These are phyloP conservation scores for Didymella lethalis DNA, from an alignment of 2,329 filamentous ascomycete species.

Conservation along the genomic window DNA sequence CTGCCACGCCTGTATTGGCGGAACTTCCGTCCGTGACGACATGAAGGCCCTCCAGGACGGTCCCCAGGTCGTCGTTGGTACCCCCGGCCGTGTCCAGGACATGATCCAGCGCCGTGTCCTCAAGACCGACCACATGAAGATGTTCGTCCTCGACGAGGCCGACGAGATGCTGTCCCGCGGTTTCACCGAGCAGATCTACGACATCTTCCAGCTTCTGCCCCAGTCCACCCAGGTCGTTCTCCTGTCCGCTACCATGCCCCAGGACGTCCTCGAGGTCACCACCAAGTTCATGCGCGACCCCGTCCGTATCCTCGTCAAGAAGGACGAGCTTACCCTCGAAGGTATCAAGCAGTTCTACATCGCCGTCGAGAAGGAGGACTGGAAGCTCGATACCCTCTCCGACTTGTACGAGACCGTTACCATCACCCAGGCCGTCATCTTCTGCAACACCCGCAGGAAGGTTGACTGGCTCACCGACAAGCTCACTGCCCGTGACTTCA, in stretches of 20 bases:
- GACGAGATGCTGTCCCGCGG: conserved; percentile 99
- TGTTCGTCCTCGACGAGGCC: conserved; percentile 99
- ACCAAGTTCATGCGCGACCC: conserved; percentile 99
- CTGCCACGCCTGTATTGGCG: conserved; percentile 99
- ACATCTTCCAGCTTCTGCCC: conserved; percentile 98
- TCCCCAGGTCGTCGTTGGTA: conserved; percentile 96
- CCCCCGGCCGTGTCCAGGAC: conserved; percentile 97
- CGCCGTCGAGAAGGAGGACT: conserved; percentile 99
- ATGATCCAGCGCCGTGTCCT: conserved; percentile 99
- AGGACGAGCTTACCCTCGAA: conserved; percentile 98
- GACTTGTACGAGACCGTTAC: conserved; percentile 99
- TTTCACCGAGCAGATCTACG: conserved; percentile 99
- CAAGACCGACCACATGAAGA: conserved; percentile 98
- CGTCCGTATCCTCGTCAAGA: conserved; percentile 98
- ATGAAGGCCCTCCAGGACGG: conserved; percentile 98
- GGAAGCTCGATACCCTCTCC: conserved; percentile 99
- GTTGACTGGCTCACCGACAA: conserved; percentile 99
- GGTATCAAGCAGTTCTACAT: conserved; percentile 99
- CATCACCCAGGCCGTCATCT: conserved; percentile 99
- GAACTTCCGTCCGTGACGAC: conserved; percentile 96
- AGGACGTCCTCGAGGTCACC: conserved; percentile 98
- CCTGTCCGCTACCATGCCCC: conserved; percentile 96
- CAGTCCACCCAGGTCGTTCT: conserved; percentile 99
- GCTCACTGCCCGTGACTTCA: conserved; percentile 98
- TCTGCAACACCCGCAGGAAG: conserved; percentile 99